Conservation (phyloP, 2,329 filamentous ascomycete species). For the Colletotrichum chlorophyti region DNA sequence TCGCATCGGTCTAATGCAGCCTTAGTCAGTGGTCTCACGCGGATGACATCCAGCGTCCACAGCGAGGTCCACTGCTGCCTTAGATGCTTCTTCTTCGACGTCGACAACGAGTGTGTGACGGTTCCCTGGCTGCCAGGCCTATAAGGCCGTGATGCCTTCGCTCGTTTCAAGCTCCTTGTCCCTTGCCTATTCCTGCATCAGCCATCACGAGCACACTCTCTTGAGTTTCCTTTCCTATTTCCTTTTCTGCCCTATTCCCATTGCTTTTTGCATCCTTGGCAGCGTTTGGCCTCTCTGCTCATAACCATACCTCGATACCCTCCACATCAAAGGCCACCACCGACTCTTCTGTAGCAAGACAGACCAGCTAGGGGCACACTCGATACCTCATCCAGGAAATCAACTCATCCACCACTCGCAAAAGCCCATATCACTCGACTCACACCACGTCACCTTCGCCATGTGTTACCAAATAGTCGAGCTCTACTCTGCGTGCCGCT, state of each 20-base stretch:
- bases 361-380: conserved; percentile 15
- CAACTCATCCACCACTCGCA: background rate
- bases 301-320: conserved; percentile 5
- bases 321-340: conserved; percentile 14
- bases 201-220: conserved; percentile 31
- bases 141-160: conserved; percentile 63
- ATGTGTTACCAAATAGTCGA: conserved; percentile 93
- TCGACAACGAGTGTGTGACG: no score
- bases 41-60: conserved; percentile 27
- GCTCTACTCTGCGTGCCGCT: conserved; percentile 84
- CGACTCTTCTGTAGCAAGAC: conserved; percentile 20
- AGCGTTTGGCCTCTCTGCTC: conserved; percentile 18
- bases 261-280: conserved; percentile 23
- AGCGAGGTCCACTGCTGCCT: conserved; percentile 28
- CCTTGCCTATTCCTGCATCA: conserved; percentile 15
- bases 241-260: conserved; percentile 34
- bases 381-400: background rate
- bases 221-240: conserved; percentile 32
- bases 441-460: conserved; percentile 33
- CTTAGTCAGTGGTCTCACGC: conserved; percentile 31
- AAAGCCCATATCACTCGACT: background rate
- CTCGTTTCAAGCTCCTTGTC: conserved; percentile 34
- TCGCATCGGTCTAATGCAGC: conserved; percentile 32
- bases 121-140: conserved; percentile 44
- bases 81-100: conserved; percentile 31